Evolutionary conservation across 345 rosid genomes (phyloP).

Genomic region (Iberis pinnata): DNA sequence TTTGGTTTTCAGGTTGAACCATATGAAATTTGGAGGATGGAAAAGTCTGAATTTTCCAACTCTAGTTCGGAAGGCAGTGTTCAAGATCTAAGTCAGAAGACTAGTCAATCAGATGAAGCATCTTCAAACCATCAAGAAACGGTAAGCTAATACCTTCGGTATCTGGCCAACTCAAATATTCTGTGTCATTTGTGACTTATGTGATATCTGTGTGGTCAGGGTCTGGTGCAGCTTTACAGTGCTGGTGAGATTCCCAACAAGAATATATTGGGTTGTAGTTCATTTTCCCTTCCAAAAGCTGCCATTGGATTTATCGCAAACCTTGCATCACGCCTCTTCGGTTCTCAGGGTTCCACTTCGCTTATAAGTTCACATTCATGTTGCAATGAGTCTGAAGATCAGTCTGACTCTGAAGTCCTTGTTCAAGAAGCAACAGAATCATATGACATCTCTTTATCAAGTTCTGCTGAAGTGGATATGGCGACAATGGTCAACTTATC

Average conservation of each 20-base stretch:
- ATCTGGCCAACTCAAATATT: neutral
- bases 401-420: conserved; percentile 28
- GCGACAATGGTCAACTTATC: conserved; percentile 19
- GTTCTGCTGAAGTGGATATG: conserved; percentile 29
- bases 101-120: conserved; percentile 31
- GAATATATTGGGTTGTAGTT: conserved; percentile 31
- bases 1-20: conserved; percentile 65
- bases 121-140: conserved; percentile 36
- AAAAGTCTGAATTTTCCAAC: conserved; percentile 49
- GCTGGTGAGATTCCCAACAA: conserved; percentile 32
- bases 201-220: conserved; percentile 38
- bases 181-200: conserved; percentile 1
- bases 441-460: conserved; percentile 32
- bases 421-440: conserved; percentile 32
- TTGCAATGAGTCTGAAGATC: conserved; percentile 35
- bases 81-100: conserved; percentile 45
- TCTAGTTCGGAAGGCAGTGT: conserved; percentile 35
- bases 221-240: conserved; percentile 30
- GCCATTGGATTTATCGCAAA: conserved; percentile 60
- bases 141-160: conserved; percentile 38
- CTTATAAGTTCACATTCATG: conserved; percentile 31
- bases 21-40: conserved; percentile 53
- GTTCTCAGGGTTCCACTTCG: conserved; percentile 43
- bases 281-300: conserved; percentile 53
- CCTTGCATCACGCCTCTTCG: conserved; percentile 49